Evolutionary conservation across 805 yeast genomes (phyloP), one percentile per base, ranked within the genome.

Genomic region (Candida adriatica): DNA sequence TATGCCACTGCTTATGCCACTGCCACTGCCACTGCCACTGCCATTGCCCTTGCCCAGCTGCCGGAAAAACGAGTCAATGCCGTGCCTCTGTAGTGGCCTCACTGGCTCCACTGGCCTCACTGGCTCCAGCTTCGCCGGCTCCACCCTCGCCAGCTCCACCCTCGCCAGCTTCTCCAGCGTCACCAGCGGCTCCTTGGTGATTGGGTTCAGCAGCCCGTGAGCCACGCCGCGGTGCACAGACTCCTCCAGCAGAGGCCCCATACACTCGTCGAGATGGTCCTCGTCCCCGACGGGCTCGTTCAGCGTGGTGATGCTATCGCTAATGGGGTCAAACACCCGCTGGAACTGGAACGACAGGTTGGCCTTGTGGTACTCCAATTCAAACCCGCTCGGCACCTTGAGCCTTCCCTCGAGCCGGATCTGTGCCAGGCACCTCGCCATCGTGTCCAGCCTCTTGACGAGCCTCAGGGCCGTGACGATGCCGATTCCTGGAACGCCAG

Each of bases 401-500:
- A 56, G 42, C 47, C 75, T 79, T 1, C 82, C 84, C 13, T 79
- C 83, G 23, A 77, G 62, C 34, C 67, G 61, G 34, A 85, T 62
- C 15, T 70, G 69, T 41, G 67, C 53, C 5, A 85, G 39, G 4
- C 81, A 70, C 24, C 73, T 63, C 11, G 78, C 79, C 43, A 79
- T 64, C 2, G 66, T 63, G 15, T 59, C 55, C 45, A 65, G 66
- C 34, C 68, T 63, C 32, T 64, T 62, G 2, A 85, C 76, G 26
- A 80, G 52, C 24, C 59, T 62, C 33, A 81, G 70, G 0, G 96
- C 94, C 17, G 79, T 82, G 27, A 75, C 73, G 8, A 87, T 64
- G 0, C 98, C 99, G 11, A 90, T 66, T 2, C 81, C 79, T 0
- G 80, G 71, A 6, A 92, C 64, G 0, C 99, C 98, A 33, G 75